Evolutionary conservation across 441 rosid genomes (phyloP), one percentile per base, ranked within the genome.

Genomic region (Rhodomyrtus psidioides): DNA sequence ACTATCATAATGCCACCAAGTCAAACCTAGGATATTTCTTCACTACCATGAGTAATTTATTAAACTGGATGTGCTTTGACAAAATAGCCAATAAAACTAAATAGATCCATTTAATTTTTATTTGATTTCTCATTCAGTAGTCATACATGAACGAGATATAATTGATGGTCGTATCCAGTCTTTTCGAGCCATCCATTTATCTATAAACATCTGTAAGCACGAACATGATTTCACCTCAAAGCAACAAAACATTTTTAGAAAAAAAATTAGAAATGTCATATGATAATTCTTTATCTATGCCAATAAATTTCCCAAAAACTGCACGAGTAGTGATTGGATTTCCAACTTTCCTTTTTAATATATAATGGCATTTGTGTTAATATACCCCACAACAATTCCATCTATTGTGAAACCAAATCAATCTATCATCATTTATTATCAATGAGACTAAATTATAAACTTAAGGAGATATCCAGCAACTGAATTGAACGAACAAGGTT

Each of bases 191-290:
- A 0, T 70, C 27, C 42, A 39, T 70, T 34, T 21, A 39, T 70
- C 51, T 70, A 0, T 70, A 70, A 2, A 1, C 39, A 6, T 39
- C 16, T 12, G 0, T 23, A 39, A 70, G n/a, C 49, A 70, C 0
- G 16, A 70, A 0, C 51, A 3, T 12, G 9, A 39, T 70, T 39
- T 70, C 16, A 70, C 9, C 16, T 39, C 0, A 70, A 70, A 70
- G 39, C 4, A 39, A 0, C 9, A 21, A 70, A 4, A 0, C n/a
- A 12, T 6, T 39, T 70, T 10, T 3, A 39, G n/a, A 70, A 70
- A 21, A 39, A 10, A 70, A 70, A 70, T 70, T 21, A 39, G 1
- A 70, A 39, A 39, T 39, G 2, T 21, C n/a, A 19, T 34, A 10
- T 39, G n/a, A 21, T 39, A 0, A n/a, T 21, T 21, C 26, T 65